Percentiles rank a stretch among this genome's conserved stretches.
Evolutionary conservation across 257 asterid species (phyloP).

Genomic region (Cynanchum wilfordii): DNA sequence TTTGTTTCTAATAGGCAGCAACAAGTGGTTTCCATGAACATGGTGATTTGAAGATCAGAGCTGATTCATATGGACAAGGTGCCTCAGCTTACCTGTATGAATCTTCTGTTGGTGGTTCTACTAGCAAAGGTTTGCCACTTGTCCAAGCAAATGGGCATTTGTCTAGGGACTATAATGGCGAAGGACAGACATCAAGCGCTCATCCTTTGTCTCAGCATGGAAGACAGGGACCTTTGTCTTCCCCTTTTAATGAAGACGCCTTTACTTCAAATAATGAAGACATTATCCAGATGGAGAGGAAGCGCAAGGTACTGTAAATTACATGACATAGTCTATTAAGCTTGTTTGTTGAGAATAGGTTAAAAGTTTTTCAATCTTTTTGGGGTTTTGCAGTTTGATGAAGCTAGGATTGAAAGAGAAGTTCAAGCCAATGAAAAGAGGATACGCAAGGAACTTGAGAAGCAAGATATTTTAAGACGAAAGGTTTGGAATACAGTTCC

Average conservation of each 20-base stretch:
- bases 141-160: conserved; percentile 58
- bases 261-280: conserved; percentile 28
- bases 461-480: conserved; percentile 67
- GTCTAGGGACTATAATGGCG: conserved; percentile 54
- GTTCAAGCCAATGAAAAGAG: conserved; percentile 72
- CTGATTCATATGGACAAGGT: conserved; percentile 34
- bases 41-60: conserved; percentile 30
- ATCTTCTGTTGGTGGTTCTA: conserved; percentile 25
- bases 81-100: conserved; percentile 31
- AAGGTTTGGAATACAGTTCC: conserved; percentile 46
- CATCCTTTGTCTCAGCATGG: conserved; percentile 29
- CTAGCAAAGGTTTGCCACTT: conserved; percentile 38
- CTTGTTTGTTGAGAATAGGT: conserved; percentile 14
- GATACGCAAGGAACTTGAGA: conserved; percentile 78
- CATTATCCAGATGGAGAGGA: conserved; percentile 30
- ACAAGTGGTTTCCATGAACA: conserved; percentile 28
- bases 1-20: conserved; percentile 24
- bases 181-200: conserved; percentile 46
- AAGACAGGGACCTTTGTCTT: conserved; percentile 27
- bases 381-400: conserved; percentile 52
- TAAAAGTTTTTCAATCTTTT: conserved; percentile 3
- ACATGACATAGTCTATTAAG: background rate
- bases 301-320: conserved; percentile 55
- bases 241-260: conserved; percentile 27
- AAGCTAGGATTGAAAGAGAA: conserved; percentile 61